phyloP scores from a whole-genome alignment of 257 asterid genomes.

The Jasminum sambac region DNA sequence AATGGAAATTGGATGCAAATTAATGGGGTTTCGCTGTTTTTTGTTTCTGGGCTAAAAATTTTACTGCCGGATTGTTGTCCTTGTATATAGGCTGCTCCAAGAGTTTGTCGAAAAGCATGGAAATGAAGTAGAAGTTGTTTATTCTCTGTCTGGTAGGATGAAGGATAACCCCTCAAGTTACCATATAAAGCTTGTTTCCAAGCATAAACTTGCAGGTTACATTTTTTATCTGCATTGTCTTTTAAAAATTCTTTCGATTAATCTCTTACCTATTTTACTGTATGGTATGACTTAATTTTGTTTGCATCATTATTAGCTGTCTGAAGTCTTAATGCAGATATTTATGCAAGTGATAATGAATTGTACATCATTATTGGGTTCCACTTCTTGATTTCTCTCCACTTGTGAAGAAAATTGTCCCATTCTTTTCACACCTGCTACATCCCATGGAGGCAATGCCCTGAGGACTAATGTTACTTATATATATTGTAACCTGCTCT shows the following conservation, averaged over 20 bases:
- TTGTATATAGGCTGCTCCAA: conserved; percentile 62
- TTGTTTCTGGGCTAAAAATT: not conserved
- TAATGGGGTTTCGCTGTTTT: conserved; percentile 9
- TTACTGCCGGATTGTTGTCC: conserved; percentile 18
- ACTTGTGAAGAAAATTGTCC: not conserved
- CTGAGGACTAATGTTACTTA: not conserved
- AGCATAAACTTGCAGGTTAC: conserved; percentile 71
- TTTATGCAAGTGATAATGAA: not conserved
- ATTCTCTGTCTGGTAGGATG: conserved; percentile 82
- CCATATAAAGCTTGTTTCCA: conserved; percentile 70
- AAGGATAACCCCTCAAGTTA: conserved; percentile 64
- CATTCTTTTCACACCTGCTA: not conserved
- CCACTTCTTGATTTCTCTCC: too few species aligned
- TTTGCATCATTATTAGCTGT: not conserved
- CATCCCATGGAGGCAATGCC: not conserved
- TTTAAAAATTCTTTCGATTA: not conserved
- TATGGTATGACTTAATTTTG: not conserved
- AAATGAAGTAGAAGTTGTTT: conserved; percentile 62
- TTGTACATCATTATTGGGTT: too few species aligned
- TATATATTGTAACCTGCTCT: not conserved
- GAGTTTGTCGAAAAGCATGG: conserved; percentile 76
- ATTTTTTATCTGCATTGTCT: not conserved
- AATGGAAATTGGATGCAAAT: not conserved
- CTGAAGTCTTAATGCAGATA: not conserved
- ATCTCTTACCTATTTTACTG: not conserved